Percentiles rank a stretch among this genome's conserved stretches.
Conservation (phyloP, 352 stramenopile species). For the Phytophthora melonis region DNA sequence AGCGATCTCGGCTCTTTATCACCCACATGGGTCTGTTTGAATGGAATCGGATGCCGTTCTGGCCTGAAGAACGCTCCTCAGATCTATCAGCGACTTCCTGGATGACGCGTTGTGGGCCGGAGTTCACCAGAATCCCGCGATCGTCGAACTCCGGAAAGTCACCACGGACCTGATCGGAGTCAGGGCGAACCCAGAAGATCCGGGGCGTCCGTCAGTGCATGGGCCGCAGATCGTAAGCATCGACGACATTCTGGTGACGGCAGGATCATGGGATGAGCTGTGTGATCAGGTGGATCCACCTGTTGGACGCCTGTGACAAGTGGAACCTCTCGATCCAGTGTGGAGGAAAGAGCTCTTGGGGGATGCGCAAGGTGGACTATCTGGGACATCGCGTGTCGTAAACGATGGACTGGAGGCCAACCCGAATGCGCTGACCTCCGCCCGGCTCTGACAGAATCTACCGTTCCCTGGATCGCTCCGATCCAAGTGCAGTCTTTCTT, state of each 20-base stretch:
- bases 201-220: not conserved
- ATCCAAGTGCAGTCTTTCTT: slow-evolving; percentile 29
- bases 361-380: too few species aligned
- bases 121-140: not conserved
- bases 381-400: slow-evolving; percentile 12
- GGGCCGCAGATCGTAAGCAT: not conserved
- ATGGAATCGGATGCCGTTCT: too few species aligned
- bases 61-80: too few species aligned
- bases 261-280: not conserved
- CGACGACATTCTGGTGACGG: not conserved
- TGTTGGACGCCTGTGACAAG: too few species aligned
- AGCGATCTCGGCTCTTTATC: too few species aligned
- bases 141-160: not conserved
- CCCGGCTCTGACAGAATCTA: not conserved
- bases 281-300: not conserved
- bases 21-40: too few species aligned
- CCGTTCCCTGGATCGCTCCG: slow-evolving; percentile 11
- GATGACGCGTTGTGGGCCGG: not conserved
- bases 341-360: too few species aligned
- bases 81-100: not conserved
- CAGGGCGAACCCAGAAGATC: not conserved
- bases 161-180: not conserved
- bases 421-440: too few species aligned
- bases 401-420: slow-evolving; percentile 14
- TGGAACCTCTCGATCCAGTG: too few species aligned